phyloP scores from a whole-genome alignment of 2,329 filamentous ascomycete genomes.

The Claviceps lovelessii region DNA sequence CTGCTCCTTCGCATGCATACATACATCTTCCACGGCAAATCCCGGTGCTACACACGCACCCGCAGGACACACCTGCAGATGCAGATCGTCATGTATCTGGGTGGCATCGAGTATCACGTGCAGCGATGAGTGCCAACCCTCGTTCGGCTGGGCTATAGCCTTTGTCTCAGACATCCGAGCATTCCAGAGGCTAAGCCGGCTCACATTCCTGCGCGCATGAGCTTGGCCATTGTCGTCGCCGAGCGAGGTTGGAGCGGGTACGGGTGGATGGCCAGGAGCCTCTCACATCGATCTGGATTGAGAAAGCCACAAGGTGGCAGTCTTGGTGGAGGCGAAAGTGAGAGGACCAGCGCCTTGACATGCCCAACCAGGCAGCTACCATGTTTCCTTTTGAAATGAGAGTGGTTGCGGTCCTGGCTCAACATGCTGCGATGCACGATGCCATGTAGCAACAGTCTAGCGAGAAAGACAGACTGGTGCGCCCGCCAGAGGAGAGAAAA shows the following conservation, averaged over 20 bases:
- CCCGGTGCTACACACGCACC: conserved; percentile 4
- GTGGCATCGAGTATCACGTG: conserved; percentile 13
- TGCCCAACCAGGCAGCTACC: neutral
- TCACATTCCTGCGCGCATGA: conserved; percentile 14
- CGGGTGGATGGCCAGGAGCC: neutral
- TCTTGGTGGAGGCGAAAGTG: conserved; percentile 2
- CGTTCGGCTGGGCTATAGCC: conserved; percentile 13
- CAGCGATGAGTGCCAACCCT: conserved; percentile 6
- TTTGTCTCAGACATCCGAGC: conserved; percentile 22
- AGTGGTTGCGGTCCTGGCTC: neutral
- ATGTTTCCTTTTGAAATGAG: neutral
- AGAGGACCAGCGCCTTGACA: neutral
- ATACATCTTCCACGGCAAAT: conserved; percentile 1
- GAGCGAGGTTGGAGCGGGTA: conserved; percentile 16
- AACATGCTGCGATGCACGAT: neutral
- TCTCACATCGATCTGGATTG: conserved; percentile 1
- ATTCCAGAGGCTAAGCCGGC: conserved; percentile 18
- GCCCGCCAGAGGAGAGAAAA: neutral
- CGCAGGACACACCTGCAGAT: conserved; percentile 8
- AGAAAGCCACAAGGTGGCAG: conserved; percentile 5
- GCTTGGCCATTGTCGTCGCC: conserved; percentile 21
- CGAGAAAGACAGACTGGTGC: neutral
- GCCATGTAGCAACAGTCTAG: neutral
- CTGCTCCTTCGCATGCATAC: neutral
- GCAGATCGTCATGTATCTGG: conserved; percentile 4